phyloP scores from a whole-genome alignment of 2,329 filamentous ascomycete genomes.

The Xylariaceae sp. region DNA sequence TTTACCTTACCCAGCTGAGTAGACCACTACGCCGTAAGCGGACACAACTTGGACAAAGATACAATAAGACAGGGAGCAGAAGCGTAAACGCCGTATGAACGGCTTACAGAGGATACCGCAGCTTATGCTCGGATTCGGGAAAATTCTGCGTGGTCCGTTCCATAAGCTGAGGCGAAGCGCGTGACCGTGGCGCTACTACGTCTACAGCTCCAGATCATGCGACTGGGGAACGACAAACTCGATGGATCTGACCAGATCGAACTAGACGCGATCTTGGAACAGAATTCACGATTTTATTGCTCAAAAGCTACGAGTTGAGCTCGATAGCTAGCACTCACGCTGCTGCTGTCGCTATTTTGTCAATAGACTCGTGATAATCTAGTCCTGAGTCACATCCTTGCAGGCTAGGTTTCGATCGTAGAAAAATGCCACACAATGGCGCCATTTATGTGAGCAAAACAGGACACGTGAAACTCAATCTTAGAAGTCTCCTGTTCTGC shows the following conservation, averaged over 20 bases:
- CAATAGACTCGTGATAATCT: too few species aligned
- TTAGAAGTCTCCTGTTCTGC: too few species aligned
- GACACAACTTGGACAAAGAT: background rate
- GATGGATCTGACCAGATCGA: background rate
- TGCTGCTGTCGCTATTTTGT: too few species aligned
- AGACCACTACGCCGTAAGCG: background rate
- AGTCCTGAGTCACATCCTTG: too few species aligned
- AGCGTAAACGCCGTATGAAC: background rate
- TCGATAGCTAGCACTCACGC: too few species aligned
- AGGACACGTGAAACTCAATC: too few species aligned
- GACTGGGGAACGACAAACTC: background rate
- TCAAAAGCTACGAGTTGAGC: too few species aligned
- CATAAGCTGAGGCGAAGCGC: background rate
- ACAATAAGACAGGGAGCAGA: background rate
- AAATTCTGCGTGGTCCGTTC: background rate
- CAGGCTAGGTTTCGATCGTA: too few species aligned
- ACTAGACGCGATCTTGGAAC: too few species aligned
- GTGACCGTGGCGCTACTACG: conserved; percentile 6
- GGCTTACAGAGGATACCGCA: conserved; percentile 8
- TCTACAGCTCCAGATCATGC: background rate
- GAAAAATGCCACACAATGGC: too few species aligned
- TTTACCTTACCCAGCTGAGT: conserved; percentile 1
- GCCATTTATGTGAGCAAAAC: too few species aligned
- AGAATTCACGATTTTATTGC: too few species aligned
- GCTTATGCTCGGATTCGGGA: conserved; percentile 1